Evolutionary conservation across 2,329 filamentous ascomycete genomes (phyloP), one percentile per base, ranked within the genome.

Genomic region (Neobulgaria alba): DNA sequence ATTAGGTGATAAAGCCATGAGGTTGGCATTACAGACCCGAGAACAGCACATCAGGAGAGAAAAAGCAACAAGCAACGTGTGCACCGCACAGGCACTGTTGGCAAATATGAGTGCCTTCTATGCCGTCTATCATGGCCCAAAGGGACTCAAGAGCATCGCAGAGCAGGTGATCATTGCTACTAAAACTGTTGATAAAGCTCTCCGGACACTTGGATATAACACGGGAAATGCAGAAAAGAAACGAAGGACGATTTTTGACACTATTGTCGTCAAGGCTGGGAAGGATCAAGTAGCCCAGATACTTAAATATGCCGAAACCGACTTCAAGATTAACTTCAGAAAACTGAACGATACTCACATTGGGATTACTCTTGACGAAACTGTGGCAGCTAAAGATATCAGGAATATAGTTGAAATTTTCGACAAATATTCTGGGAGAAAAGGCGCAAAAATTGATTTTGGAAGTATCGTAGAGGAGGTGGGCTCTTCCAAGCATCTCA

Each of bases 91-190:
- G 65, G 90, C 90, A 7, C 68, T 96, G 18, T 71, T 95, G 38
- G 90, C 90, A 29, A 96, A 96, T 63, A 95, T 95, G 86, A 90
- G 79, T 53, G 87, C 89, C 40, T 82, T 95, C 67, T 96, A 95
- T 59, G 89, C 88, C 38, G 73, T 95, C 39, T 96, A 95, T 63
- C 90, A 96, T 60, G 90, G 90, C 3, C 90, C 90, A 1, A 64
- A 78, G 39, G 88, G 89, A 14, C 67, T 96, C 37, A 87, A 79
- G 64, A 74, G 77, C 10, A 95, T 95, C 59, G 89, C 90, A 1
- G 75, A 89, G 60, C 77, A 81, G 49, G 75, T 85, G 49, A 77
- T 87, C 53, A 75, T 79, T 19, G 79, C 81, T 57, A 78, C 87
- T 18, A 74, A 79, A 47, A 71, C 82, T 23, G 61, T 93, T 10